These are phyloP conservation scores for Paramecium pentaurelia DNA, from an alignment of 73 alveolate species.

Conservation along the genomic window DNA sequence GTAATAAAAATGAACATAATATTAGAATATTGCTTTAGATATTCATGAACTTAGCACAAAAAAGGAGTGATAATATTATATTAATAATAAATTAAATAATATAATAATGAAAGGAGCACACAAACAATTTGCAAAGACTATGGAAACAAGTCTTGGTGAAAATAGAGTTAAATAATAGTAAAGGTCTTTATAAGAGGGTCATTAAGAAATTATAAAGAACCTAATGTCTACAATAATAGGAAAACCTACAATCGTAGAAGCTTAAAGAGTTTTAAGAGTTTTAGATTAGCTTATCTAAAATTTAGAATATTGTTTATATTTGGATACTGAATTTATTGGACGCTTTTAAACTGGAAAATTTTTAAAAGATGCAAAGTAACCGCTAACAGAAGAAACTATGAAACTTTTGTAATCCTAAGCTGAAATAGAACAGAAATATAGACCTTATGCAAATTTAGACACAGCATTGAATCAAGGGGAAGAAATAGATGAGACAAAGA, in stretches of 20 bases:
- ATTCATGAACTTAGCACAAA: not conserved
- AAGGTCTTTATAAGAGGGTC: conserved; percentile 48
- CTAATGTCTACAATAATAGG: conserved; percentile 59
- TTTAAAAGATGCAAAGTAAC: conserved; percentile 48
- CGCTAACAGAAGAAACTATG: conserved; percentile 37
- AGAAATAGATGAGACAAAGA: conserved; percentile 57
- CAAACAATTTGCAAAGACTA: conserved; percentile 2
- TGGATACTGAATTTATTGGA: conserved; percentile 54
- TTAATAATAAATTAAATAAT: not conserved
- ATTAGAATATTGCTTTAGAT: not conserved
- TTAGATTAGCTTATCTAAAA: conserved; percentile 35
- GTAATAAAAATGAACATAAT: not conserved
- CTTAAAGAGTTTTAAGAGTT: conserved; percentile 54
- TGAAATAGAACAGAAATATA: conserved; percentile 55
- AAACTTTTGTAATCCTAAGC: conserved; percentile 32
- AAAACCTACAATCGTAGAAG: conserved; percentile 63
- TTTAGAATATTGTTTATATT: conserved; percentile 16
- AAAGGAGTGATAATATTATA: not conserved
- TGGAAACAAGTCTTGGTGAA: not conserved
- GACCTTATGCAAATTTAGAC: conserved; percentile 50
- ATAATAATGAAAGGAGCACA: not conserved
- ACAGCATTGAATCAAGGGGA: conserved; percentile 36
- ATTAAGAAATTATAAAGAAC: conserved; percentile 54
- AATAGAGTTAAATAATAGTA: not conserved
- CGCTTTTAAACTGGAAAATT: conserved; percentile 55